Percentiles rank a stretch among this genome's conserved stretches.
Evolutionary conservation across 2,329 filamentous ascomycete genomes (phyloP).

Genomic region (Venturia pyrina): DNA sequence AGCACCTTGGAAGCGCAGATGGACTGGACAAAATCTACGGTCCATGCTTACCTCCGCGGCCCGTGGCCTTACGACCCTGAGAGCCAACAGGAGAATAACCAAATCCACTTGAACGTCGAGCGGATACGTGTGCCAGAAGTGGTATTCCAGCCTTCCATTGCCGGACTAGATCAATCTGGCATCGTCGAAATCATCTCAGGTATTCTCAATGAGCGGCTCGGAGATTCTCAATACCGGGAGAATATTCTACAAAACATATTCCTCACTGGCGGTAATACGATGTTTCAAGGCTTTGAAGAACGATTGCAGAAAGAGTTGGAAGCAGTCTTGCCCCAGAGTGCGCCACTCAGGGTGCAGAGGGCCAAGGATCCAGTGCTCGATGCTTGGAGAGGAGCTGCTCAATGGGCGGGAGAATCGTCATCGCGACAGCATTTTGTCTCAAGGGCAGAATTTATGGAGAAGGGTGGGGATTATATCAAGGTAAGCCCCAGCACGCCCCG

Average conservation of each 20-base stretch:
- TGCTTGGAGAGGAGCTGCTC: conserved; percentile 86
- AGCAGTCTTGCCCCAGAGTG: conserved; percentile 59
- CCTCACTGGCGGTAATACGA: conserved; percentile 82
- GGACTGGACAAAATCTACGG: conserved; percentile 86
- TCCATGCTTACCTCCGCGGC: conserved; percentile 84
- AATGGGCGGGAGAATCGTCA: conserved; percentile 58
- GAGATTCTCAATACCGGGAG: conserved; percentile 45
- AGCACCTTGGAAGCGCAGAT: conserved; percentile 84
- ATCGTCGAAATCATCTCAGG: conserved; percentile 86
- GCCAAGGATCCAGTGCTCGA: conserved; percentile 72
- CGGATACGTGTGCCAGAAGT: conserved; percentile 90
- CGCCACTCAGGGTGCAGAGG: conserved; percentile 58
- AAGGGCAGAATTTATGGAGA: conserved; percentile 78
- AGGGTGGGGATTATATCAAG: conserved; percentile 90
- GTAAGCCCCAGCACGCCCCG: conserved; percentile 26
- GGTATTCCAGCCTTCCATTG: conserved; percentile 84
- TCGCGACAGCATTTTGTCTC: conserved; percentile 60
- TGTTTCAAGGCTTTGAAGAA: conserved; percentile 82
- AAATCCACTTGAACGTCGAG: conserved; percentile 93
- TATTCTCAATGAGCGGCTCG: conserved; percentile 75
- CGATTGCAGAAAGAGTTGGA: conserved; percentile 63
- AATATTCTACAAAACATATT: conserved; percentile 79
- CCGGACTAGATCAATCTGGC: conserved; percentile 85
- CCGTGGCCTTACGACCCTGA: conserved; percentile 76
- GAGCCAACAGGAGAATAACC: conserved; percentile 69